Evolutionary conservation across 257 asterid genomes (phyloP).

Genomic region (Ilex asprella): DNA sequence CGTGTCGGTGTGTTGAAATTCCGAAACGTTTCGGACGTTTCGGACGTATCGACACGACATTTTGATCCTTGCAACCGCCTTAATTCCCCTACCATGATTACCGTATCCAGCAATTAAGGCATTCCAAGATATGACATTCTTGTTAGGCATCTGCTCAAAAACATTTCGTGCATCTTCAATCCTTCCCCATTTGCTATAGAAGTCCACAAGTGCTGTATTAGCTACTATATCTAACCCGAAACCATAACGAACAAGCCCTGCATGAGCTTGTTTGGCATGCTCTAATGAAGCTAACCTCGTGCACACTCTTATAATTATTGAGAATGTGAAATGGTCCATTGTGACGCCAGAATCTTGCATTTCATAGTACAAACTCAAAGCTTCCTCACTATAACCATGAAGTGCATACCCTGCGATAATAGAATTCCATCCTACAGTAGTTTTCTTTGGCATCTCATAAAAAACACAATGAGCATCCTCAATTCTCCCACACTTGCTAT

Average conservation of each 20-base stretch:
- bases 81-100: constrained; percentile 62
- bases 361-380: constrained; percentile 60
- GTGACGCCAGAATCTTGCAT: constrained; percentile 67
- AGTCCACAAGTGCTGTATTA: constrained; percentile 77
- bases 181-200: constrained; percentile 90
- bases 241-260: constrained; percentile 73
- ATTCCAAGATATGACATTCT: constrained; percentile 72
- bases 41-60: no score
- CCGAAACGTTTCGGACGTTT: no score
- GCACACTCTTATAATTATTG: constrained; percentile 59
- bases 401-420: constrained; percentile 68
- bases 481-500: constrained; percentile 75
- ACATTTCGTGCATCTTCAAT: constrained; percentile 72
- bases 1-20: no score
- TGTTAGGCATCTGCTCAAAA: constrained; percentile 63
- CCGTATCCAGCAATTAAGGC: constrained; percentile 81
- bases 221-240: constrained; percentile 63
- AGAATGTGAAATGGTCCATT: constrained; percentile 75
- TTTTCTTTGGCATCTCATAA: constrained; percentile 54
- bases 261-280: constrained; percentile 89
- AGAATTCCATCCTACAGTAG: constrained; percentile 79
- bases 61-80: no score
- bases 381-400: constrained; percentile 76
- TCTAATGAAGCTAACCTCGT: constrained; percentile 74
- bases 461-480: constrained; percentile 61